Evolutionary conservation across 225 moss, liverwort and hornwort species (phyloP), one percentile per base, ranked within the genome.

Genomic region (Asterella californica): DNA sequence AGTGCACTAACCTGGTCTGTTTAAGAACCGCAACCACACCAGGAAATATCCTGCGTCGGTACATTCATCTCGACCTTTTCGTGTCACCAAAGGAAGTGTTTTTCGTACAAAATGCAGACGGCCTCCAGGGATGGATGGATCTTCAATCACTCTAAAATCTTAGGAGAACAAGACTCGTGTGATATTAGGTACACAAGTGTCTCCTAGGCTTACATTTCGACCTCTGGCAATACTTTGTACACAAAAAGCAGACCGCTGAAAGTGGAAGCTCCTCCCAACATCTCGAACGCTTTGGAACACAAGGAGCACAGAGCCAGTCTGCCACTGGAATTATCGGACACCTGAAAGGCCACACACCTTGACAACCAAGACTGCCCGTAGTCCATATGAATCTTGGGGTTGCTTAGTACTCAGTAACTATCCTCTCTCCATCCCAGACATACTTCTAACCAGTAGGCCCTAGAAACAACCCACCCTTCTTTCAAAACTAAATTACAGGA

Each of bases 201-300:
- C 74, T 54, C 79, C 73, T 62, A 38, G 34, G 81, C 76, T 52
- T 32, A 52, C 21, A 45, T 18, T 42, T 84, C 54, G 46, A 66
- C 80, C 72, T 84, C 47, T 32, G 69, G n/a, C 38, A 60, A 65
- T 55, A 75, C 9, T 79, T 79, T 76, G 79, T 75, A 70, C 38
- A 75, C 81, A 79, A 0, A 66, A 34, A 55, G 57, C 24, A 38
- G 70, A 22, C n/a, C 61, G 33, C 21, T 47, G 46, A 63, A 76
- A 76, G 74, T 49, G 80, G 25, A 6, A 21, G 48, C 81, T 60
- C 68, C 21, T 15, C 24, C 32, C 77, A 17, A 68, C n/a, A 79
- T 27, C 67, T 36, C 69, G 42, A 57, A 59, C 47, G 36, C 79
- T 57, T 48, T 62, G 14, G 70, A 22, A 54, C 62, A 42, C 32